These are phyloP conservation scores for Daldinia childiae DNA, from an alignment of 495 filamentous ascomycete genomes.

Conservation along the genomic window DNA sequence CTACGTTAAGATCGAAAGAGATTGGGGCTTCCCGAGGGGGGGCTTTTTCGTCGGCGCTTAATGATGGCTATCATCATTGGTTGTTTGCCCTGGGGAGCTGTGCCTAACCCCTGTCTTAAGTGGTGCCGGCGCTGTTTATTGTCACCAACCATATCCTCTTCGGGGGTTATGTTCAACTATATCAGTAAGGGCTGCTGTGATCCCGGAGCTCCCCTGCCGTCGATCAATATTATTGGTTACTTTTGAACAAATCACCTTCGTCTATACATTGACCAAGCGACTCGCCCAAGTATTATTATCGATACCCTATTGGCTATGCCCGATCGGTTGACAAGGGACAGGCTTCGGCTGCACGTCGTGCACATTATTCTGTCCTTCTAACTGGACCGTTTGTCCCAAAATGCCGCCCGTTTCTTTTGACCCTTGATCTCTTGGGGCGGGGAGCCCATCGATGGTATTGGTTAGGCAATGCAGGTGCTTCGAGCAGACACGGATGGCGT, in stretches of 20 bases:
- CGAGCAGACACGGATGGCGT: conserved; percentile 13
- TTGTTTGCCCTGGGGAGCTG: conserved; percentile 12
- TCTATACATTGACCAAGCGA: conserved; percentile 35
- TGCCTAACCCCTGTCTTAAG: conserved; percentile 32
- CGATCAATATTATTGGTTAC: conserved; percentile 37
- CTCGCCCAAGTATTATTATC: conserved; percentile 32
- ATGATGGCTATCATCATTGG: conserved; percentile 24
- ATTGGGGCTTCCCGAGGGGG: conserved; percentile 20
- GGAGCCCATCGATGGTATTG: conserved; percentile 34
- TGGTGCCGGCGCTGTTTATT: conserved; percentile 27
- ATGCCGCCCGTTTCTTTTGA: conserved; percentile 42
- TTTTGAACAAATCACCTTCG: conserved; percentile 34
- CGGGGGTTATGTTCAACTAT: conserved; percentile 1
- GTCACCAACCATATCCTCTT: conserved; percentile 30
- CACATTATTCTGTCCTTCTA: conserved; percentile 43
- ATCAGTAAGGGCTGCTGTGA: conserved; percentile 24
- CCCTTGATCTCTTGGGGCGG: conserved; percentile 40
- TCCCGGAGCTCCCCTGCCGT: conserved; percentile 16
- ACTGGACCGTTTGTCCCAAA: conserved; percentile 42
- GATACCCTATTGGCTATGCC: conserved; percentile 39
- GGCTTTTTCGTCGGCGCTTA: conserved; percentile 38
- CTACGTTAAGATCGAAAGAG: conserved; percentile 7
- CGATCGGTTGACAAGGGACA: conserved; percentile 34
- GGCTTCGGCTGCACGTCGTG: conserved; percentile 42
- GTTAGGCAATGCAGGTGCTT: conserved; percentile 35